These are phyloP conservation scores for Tarenaya hassleriana DNA, from an alignment of 345 rosid genomes.

Conservation along the genomic window DNA sequence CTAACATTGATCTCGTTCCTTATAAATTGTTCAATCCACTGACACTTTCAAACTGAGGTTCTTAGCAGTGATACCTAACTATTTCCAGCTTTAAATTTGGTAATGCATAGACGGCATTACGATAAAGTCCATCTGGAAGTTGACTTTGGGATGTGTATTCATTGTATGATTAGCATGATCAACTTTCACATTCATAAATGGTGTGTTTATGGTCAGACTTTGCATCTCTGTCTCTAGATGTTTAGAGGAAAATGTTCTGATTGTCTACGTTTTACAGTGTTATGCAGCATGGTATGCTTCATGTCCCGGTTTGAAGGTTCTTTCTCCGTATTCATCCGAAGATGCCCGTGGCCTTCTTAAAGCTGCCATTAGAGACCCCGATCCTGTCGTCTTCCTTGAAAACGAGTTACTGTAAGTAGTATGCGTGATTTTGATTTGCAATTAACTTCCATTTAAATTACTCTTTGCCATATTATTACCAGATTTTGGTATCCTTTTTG, in stretches of 20 bases:
- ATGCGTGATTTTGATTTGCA: neutral
- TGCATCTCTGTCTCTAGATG: slow-evolving; percentile 12
- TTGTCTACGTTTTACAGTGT: slow-evolving; percentile 47
- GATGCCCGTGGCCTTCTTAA: slow-evolving; percentile 89
- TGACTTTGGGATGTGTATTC: neutral
- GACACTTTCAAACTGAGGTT: slow-evolving; percentile 1
- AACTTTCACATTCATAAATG: neutral
- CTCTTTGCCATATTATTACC: slow-evolving; percentile 7
- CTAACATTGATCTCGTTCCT: neutral
- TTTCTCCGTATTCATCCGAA: slow-evolving; percentile 77
- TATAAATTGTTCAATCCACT: neutral
- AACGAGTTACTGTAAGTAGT: slow-evolving; percentile 81
- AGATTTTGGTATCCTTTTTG: neutral
- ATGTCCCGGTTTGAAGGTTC: slow-evolving; percentile 85
- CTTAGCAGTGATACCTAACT: neutral
- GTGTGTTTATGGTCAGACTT: neutral
- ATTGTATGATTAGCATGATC: slow-evolving; percentile 6
- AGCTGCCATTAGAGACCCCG: slow-evolving; percentile 97
- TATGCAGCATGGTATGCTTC: slow-evolving; percentile 90
- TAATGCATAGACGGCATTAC: neutral
- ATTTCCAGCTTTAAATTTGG: neutral
- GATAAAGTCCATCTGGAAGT: neutral
- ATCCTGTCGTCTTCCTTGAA: slow-evolving; percentile 92
- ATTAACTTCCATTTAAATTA: neutral
- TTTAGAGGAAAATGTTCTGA: neutral